Base-by-base conservation (phyloP, 2,329 filamentous ascomycete genomes). In the Passalora sequoiae region DNA sequence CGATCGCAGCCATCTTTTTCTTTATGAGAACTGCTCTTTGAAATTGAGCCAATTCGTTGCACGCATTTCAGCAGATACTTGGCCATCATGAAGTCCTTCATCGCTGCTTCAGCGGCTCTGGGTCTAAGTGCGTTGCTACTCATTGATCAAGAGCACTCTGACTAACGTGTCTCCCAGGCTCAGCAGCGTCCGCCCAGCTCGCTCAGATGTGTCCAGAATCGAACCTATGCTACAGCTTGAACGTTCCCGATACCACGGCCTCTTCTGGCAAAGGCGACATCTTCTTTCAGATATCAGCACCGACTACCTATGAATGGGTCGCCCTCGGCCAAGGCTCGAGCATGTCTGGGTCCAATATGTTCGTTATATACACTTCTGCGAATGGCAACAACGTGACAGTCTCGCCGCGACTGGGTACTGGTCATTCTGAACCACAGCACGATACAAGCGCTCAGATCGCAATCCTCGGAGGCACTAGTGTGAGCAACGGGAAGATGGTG, bases 321-420 rank as follows among this genome's bases (percentile, higher is more conserved):
- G 73, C 69, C 3, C 59, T 81, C 3, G 78, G 76, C 4, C 75
- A 80, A 57, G 78, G 78, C 19, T 64, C 53, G 2, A 50, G 59
- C 15, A 81, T 81, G 78, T 51, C 60, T 12, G 72, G 70, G 16
- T 60, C 77, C 4, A 78, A 78, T 58, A 79, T 81, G 35, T 80
- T 81, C 56, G 63, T 80, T 31, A 66, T 79, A 4, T 81, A 81
- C 53, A 69, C 73, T n/a, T 68, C 71, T 19, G 63, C 69, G 28
- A 62, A 62, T 27, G 71, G 74, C 19, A 69, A 62, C 31, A 80
- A 78, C 49, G 73, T 81, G 10, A 81, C 78, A 0, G 51, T 81
- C 6, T 80, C 77, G 3, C 72, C 76, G 7, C 65, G 77, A 29
- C 52, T 66, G 5, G 70, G 69, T 6, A 64, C 54, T 9, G 74